Base-by-base conservation (phyloP, 208 protist species). In the Crithidia brevicula region DNA sequence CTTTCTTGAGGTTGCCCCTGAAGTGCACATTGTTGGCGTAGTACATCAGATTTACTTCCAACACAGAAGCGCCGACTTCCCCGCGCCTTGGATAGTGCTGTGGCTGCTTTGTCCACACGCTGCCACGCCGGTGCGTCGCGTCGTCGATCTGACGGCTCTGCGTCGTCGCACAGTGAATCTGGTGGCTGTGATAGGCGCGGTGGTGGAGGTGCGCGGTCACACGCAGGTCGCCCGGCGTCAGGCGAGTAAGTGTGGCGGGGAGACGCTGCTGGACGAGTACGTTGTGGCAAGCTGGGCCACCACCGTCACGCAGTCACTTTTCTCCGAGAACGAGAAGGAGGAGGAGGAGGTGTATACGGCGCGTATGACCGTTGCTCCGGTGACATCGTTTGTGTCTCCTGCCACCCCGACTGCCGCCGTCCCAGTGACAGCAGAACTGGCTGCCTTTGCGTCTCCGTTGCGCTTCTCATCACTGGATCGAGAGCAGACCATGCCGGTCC, bases 11-110 rank as follows among this genome's bases (percentile, higher is more conserved):
- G 49, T 20, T 11, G 27, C 49, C 11, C 46, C 36, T 25, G 47
- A 25, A 10, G 62, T 86, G 15, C 46, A 62, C 33, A 31, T 85
- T 4, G 23, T 77, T 1, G 81, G 65, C 5, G 73, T 82, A 2
- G 81, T 88, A 10, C 52, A 71, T n/a, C 69, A 68, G 25, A 62
- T 88, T 8, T 88, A 50, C 60, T 91, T 72, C 53, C 51, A 74
- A 5, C 31, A 56, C 20, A 72, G 79, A 40, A 28, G 50, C 15
- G 56, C 57, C 18, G 15, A 9, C 4, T 22, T 18, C 18, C 76
- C 82, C 13, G 61, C 74, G 5, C 82, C 79, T 15, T 79, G 74
- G 67, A 61, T 81, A 22, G 60, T 45, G 4, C 28, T 91, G 60
- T 46, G 63, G 34, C 45, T 75, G 18, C 51, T 80, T 18, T 56